Conservation (phyloP, 352 stramenopile species). For the Detonula confervacea region DNA sequence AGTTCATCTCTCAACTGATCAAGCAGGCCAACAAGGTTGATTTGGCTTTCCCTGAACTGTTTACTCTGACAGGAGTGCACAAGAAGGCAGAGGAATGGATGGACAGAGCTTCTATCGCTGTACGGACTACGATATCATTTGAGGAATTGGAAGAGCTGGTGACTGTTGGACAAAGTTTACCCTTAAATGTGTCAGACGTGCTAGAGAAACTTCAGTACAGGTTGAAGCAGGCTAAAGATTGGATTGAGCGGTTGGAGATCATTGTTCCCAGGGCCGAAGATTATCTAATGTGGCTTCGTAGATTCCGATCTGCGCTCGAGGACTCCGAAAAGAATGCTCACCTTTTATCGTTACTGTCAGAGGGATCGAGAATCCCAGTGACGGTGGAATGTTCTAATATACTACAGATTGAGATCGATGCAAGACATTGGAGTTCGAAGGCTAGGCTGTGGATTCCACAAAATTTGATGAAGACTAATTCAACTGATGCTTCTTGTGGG, state of each 20-base stretch:
- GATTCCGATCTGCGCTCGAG: slow-evolving; percentile 57
- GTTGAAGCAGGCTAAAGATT: slow-evolving; percentile 61
- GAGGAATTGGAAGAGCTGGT: slow-evolving; percentile 73
- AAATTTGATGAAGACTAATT: too few species aligned
- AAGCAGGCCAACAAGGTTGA: slow-evolving; percentile 75
- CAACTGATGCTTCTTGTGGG: too few species aligned
- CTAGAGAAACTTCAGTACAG: slow-evolving; percentile 73
- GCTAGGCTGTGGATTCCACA: slow-evolving; percentile 70
- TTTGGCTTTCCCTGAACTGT: slow-evolving; percentile 62
- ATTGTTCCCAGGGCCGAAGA: slow-evolving; percentile 60
- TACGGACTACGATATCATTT: slow-evolving; percentile 78
- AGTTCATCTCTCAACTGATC: slow-evolving; percentile 64
- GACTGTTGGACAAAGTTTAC: slow-evolving; percentile 58
- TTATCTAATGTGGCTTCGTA: slow-evolving; percentile 59
- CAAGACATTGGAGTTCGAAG: slow-evolving; percentile 73
- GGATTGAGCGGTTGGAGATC: slow-evolving; percentile 63
- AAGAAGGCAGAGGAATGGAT: slow-evolving; percentile 72
- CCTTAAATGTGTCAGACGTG: slow-evolving; percentile 75
- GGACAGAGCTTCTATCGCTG: slow-evolving; percentile 76
- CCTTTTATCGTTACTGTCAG: slow-evolving; percentile 68
- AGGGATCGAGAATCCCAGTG: slow-evolving; percentile 76
- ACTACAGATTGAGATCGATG: slow-evolving; percentile 81
- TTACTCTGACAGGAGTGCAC: slow-evolving; percentile 61
- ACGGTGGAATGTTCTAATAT: slow-evolving; percentile 73
- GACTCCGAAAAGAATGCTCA: slow-evolving; percentile 45